These are phyloP conservation scores for Martiniozyma abietophila DNA, from an alignment of 805 yeast genomes.

Conservation along the genomic window DNA sequence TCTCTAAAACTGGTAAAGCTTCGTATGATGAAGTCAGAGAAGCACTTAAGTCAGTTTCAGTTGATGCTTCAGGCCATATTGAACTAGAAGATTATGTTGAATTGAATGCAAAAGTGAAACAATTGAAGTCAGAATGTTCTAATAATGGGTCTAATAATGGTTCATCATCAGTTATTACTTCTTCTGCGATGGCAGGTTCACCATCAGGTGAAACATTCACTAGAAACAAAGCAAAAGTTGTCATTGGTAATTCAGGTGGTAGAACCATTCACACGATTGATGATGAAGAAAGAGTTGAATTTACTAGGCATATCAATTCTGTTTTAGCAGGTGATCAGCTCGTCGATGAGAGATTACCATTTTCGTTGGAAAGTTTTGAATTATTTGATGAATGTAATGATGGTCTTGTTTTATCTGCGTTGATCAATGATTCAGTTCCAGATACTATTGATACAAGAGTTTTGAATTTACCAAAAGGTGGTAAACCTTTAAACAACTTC, in stretches of 20 bases:
- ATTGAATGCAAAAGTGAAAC: constrained; percentile 72
- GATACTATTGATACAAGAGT: constrained; percentile 98
- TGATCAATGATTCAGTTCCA: constrained; percentile 95
- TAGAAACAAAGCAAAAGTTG: constrained; percentile 58
- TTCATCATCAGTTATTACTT: not conserved
- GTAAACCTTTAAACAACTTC: constrained; percentile 80
- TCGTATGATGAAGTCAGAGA: constrained; percentile 90
- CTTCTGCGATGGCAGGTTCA: constrained; percentile 8
- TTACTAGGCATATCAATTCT: constrained; percentile 90
- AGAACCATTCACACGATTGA: constrained; percentile 86
- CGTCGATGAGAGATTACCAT: constrained; percentile 77
- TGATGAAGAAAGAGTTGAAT: constrained; percentile 93
- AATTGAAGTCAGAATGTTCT: constrained; percentile 24
- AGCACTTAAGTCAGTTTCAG: constrained; percentile 80
- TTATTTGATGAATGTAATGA: constrained; percentile 94
- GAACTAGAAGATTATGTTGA: constrained; percentile 92
- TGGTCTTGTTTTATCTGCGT: constrained; percentile 84
- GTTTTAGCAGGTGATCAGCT: constrained; percentile 85
- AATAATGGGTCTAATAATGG: not conserved
- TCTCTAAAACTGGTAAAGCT: constrained; percentile 69
- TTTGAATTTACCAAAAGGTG: constrained; percentile 74
- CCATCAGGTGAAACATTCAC: constrained; percentile 28
- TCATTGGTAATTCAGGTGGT: constrained; percentile 80
- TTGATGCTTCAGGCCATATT: constrained; percentile 95
- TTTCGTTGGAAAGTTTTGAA: constrained; percentile 90